Evolutionary conservation across 2,329 filamentous ascomycete species (phyloP), one percentile per base, ranked within the genome.

Genomic region (Colletotrichum sp.): DNA sequence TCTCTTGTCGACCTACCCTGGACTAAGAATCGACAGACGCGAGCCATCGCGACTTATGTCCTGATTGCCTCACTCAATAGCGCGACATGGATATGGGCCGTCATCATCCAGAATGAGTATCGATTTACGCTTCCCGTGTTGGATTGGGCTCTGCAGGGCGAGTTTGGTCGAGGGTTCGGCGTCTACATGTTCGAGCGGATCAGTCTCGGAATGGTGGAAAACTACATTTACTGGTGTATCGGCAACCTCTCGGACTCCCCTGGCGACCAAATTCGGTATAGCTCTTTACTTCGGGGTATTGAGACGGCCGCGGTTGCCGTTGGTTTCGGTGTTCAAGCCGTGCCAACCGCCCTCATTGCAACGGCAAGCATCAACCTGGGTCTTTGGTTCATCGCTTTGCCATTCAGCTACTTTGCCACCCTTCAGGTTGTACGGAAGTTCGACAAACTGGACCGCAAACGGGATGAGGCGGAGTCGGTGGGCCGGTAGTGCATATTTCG

Each of bases 141-240:
- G 18, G 88, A 89, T 77, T 89, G 86, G 87, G 82, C 76, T 0
- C 78, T 86, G 34, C 84, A 86, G 70, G 77, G 78, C 24, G 59
- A 81, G 4, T 88, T 88, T 63, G 86, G 85, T 3, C 83, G 85
- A 3, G 86, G 86, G 1, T 87, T 87, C 70, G 86, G 86, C 1
- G 68, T 87, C 10, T 88, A 85, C 73, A 79, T 88, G 73, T 83
- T 87, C 59, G 84, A 86, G 75, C 82, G 84, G 4, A 80, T 86
- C 70, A 85, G 83, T 75, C 77, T 85, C 1, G 81, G 82, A 5
- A 83, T 87, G 80, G 83, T 86, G 4, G 84, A 88, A 66, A 87
- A 87, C 72, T 87, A 86, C 75, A 86, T 87, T 32, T 88, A 88
- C 78, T 88, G 86, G 86, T 87, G 85, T 67, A 88, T 88, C 71